Conservation (phyloP, 2,329 filamentous ascomycete genomes). For the Aspergillus hortae region DNA sequence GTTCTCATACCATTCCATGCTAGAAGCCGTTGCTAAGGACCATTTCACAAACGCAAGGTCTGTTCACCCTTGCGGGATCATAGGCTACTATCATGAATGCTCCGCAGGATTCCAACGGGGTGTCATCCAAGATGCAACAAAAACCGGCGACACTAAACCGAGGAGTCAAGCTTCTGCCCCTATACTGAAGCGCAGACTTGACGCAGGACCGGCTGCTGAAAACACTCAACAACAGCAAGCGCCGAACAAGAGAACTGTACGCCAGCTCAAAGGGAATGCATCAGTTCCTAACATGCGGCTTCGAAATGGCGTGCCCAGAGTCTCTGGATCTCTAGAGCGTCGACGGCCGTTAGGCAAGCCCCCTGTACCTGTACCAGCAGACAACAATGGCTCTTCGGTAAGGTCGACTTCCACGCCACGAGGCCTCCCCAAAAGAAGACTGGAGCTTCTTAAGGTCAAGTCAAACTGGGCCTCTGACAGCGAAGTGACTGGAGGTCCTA, state of each 20-base stretch:
- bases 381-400: neutral
- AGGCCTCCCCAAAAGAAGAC: neutral
- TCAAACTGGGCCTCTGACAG: neutral
- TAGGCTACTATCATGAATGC: no score
- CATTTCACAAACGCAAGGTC: no score
- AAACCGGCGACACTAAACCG: no score
- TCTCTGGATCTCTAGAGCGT: neutral
- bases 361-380: neutral
- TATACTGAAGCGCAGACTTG: neutral
- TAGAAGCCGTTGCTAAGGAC: no score
- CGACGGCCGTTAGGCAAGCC: neutral
- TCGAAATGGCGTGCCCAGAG: neutral
- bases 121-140: no score
- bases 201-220: neutral
- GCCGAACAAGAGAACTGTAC: neutral
- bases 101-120: no score
- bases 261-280: neutral
- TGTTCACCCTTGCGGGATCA: no score
- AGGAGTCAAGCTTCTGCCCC: no score
- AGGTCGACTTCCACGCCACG: no score
- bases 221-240: neutral
- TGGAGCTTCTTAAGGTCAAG: neutral
- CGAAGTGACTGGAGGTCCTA: neutral
- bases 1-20: no score
- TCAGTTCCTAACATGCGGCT: neutral